Evolutionary conservation across 371 early-diverging fungal species (phyloP), one percentile per base, ranked within the genome.

Genomic region (Dichotomocladium elegans): DNA sequence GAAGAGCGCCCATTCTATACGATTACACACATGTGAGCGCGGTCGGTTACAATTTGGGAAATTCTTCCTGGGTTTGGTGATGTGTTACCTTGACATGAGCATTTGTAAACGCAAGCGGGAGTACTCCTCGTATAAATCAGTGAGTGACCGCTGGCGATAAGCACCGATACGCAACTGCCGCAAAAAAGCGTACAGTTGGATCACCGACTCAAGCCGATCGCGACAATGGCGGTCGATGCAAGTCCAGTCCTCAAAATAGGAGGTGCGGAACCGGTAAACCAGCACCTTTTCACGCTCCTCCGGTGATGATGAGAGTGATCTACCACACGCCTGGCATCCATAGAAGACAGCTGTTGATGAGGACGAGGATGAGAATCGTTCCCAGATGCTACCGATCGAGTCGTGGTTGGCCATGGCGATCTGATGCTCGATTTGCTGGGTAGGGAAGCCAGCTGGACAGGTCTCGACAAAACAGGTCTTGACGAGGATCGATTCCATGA

Each of bases 401-500:
- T 63, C 66, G 46, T 60, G 55, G 41, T 61, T 47, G 3, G 41
- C 17, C 19, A 34, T 27, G 30, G 41, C 42, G 25, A 29, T 29
- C 47, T 63, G 60, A 9, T 59, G 47, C 7, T 34, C 34, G 1
- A 52, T 59, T 35, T 70, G 71, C 34, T 66, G 60, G 7, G 27
- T 46, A 3, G 58, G 68, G 51, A 68, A 70, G 5, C 66, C 68
- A 12, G 53, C 33, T 0, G 74, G 69, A 37, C 81, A 78, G 35
- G 77, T 79, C 57, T 88, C 88, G n/a, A 90, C 81, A 54, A 79
- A 83, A 49, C 86, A 81, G 6, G 87, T 86, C 58, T 92, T 92
- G 45, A 84, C 75, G 15, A 83, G 58, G 43, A 95, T 90, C 15
- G 94, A 89, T 35, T 94, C 94, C 11, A 91, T 70, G 14, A 95